phyloP scores from a whole-genome alignment of 192 early-diverging fungal species.

The Linnemannia hyalina region DNA sequence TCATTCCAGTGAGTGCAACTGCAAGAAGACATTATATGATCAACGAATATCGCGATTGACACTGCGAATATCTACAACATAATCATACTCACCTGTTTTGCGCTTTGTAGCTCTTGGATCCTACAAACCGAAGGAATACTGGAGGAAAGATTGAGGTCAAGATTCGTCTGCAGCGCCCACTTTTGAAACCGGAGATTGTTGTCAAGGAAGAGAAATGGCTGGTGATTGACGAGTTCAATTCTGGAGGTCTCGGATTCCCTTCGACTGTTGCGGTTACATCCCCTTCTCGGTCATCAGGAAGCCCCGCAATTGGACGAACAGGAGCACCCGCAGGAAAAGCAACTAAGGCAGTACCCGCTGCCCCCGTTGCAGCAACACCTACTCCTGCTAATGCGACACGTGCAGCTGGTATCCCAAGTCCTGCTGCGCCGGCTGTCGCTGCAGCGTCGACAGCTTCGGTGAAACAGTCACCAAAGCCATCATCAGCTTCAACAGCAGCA shows the following conservation, averaged over 20 bases:
- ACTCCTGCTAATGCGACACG: background rate
- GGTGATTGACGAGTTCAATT: slow-evolving; percentile 67
- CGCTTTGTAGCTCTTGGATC: slow-evolving; percentile 70
- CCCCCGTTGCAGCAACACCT: slow-evolving; percentile 1
- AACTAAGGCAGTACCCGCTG: background rate
- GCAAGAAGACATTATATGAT: background rate
- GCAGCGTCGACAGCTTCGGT: background rate
- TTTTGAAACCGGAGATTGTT: slow-evolving; percentile 69
- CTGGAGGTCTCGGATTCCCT: slow-evolving; percentile 39
- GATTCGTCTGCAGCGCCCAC: slow-evolving; percentile 73
- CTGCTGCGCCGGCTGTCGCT: background rate
- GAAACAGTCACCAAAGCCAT: background rate
- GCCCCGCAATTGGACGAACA: background rate
- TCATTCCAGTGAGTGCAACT: slow-evolving; percentile 69
- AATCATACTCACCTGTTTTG: background rate
- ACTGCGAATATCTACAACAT: background rate
- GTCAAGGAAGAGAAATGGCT: slow-evolving; percentile 76
- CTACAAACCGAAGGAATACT: slow-evolving; percentile 65
- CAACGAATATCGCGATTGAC: background rate
- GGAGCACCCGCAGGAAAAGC: slow-evolving; percentile 2
- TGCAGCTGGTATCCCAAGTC: background rate
- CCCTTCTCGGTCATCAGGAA: background rate
- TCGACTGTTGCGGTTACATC: background rate
- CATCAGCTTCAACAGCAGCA: background rate
- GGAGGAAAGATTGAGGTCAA: slow-evolving; percentile 78